Evolutionary conservation across 2,329 filamentous ascomycete species (phyloP).

Genomic region (Fusarium nygamai): DNA sequence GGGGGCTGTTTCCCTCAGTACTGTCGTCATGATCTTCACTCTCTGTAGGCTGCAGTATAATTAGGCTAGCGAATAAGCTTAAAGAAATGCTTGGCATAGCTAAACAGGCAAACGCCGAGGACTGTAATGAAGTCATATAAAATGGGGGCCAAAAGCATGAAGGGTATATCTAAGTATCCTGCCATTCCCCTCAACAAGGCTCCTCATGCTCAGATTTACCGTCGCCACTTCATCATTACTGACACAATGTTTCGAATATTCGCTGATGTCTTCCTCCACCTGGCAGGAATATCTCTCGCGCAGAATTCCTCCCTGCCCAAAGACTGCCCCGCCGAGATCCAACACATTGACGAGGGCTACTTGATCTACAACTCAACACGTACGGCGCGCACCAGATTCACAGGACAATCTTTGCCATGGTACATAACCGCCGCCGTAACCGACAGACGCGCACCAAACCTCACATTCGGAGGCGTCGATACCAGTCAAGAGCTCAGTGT

Average conservation of each 20-base stretch:
- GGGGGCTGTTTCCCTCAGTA: background rate
- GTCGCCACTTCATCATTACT: background rate
- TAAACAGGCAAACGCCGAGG: background rate
- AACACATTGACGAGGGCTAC: accelerated
- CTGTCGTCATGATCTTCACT: background rate
- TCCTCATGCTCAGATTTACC: background rate
- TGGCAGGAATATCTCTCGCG: accelerated
- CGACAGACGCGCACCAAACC: background rate
- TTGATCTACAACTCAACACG: background rate
- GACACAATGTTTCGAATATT: background rate
- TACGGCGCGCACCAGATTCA: background rate
- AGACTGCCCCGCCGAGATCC: background rate
- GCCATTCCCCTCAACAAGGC: background rate
- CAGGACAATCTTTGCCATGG: accelerated
- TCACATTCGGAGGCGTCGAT: background rate
- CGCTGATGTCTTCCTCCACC: accelerated
- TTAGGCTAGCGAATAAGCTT: background rate
- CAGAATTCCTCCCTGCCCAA: background rate
- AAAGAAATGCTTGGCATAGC: background rate
- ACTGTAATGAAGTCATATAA: background rate
- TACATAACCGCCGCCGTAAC: background rate
- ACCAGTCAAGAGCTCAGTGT: background rate
- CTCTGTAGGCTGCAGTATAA: background rate
- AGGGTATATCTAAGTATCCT: background rate
- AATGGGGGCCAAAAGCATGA: background rate